A percentile compares a stretch with the other conserved stretches of the same genome.
Evolutionary conservation across 2,329 filamentous ascomycete genomes (phyloP).

Genomic region (Raffaelea arxii): DNA sequence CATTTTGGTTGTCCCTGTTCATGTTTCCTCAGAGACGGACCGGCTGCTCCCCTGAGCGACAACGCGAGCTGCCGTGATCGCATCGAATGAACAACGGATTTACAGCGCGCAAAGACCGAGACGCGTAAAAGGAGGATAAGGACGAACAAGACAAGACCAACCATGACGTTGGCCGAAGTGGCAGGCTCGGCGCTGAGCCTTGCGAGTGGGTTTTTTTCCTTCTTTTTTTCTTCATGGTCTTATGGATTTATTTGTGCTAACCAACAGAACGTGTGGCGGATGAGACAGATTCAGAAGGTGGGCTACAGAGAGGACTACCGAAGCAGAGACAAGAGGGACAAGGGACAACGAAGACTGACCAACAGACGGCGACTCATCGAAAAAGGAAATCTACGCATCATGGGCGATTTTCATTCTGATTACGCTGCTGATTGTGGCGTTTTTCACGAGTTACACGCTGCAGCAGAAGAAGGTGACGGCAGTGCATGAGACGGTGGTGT

Average conservation of each 20-base stretch:
- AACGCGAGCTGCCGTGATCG: not conserved
- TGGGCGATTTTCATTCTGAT: conserved; percentile 98
- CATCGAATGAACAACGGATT: no score
- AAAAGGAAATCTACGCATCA: conserved; percentile 92
- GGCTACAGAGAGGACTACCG: conserved; percentile 6
- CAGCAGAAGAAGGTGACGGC: conserved; percentile 96
- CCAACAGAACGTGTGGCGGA: conserved; percentile 31
- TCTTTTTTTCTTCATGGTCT: not conserved
- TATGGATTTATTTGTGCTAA: no score
- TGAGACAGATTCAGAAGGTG: conserved; percentile 38
- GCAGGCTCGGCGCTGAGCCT: no score
- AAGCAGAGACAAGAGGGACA: no score
- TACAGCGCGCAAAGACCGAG: no score
- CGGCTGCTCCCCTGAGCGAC: not conserved
- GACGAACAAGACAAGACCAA: no score
- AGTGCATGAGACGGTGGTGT: conserved; percentile 95
- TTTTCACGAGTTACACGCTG: conserved; percentile 94
- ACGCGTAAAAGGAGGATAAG: no score
- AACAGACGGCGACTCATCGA: conserved; percentile 63
- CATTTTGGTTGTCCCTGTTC: no score
- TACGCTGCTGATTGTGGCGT: conserved; percentile 81
- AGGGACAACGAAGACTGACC: no score
- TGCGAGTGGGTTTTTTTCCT: not conserved
- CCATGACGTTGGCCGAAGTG: no score
- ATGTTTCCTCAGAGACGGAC: not conserved